phyloP scores from a whole-genome alignment of 2,329 filamentous ascomycete genomes.

The Pseudogymnoascus pannorum region DNA sequence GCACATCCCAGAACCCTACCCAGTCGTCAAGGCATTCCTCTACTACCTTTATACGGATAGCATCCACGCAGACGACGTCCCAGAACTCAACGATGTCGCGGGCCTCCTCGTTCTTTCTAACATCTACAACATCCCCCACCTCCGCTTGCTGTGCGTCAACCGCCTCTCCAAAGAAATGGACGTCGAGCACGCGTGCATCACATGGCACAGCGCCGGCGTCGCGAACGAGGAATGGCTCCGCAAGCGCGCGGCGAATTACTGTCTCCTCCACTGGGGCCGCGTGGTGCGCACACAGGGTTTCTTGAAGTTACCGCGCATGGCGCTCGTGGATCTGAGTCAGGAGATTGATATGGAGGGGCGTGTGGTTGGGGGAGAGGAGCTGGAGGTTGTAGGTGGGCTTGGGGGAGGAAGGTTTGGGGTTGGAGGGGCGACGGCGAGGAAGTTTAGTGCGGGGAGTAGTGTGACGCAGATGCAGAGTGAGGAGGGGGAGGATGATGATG shows the following conservation, averaged over 20 bases:
- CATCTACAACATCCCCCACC: constrained; percentile 92
- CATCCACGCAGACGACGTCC: constrained; percentile 55
- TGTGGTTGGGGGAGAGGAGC: constrained; percentile 58
- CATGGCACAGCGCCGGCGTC: constrained; percentile 88
- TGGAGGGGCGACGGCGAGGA: constrained; percentile 38
- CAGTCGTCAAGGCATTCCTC: constrained; percentile 86
- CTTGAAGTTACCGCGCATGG: constrained; percentile 66
- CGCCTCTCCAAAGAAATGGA: constrained; percentile 85
- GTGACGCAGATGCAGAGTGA: constrained; percentile 45
- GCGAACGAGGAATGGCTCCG: constrained; percentile 92
- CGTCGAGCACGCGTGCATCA: constrained; percentile 87
- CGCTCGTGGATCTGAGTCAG: constrained; percentile 84
- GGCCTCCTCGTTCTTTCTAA: constrained; percentile 96
- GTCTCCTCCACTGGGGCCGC: constrained; percentile 88
- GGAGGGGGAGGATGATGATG: constrained; percentile 54
- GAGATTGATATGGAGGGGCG: constrained; percentile 91
- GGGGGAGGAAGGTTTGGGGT: constrained; percentile 42
- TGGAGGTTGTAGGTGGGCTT: constrained; percentile 40
- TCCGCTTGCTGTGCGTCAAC: constrained; percentile 85
- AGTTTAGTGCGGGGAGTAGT: constrained; percentile 53
- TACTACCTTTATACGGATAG: constrained; percentile 97
- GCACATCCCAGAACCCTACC: constrained; percentile 95
- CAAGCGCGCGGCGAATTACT: constrained; percentile 79
- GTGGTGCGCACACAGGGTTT: constrained; percentile 87
- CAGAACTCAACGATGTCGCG: constrained; percentile 75